phyloP scores from a whole-genome alignment of 108 stramenopile species.

The Fragilaria radians region DNA sequence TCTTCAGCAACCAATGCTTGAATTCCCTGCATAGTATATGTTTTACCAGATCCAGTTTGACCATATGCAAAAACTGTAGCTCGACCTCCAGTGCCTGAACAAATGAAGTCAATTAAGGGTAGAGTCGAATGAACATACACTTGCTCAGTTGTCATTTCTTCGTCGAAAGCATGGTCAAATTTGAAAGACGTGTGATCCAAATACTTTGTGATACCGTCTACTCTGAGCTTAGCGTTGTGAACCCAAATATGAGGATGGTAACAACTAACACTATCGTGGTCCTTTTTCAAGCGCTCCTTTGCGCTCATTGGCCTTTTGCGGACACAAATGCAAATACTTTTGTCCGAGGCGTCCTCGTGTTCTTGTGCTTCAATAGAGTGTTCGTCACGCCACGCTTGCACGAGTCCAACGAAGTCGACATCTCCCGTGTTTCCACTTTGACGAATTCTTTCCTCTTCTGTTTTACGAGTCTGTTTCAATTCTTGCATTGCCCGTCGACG shows the following conservation, averaged over 20 bases:
- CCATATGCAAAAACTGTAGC: conserved; percentile 95
- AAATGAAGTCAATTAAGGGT: conserved; percentile 89
- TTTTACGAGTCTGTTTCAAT: conserved; percentile 56
- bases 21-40: conserved; percentile 93
- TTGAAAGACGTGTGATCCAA: conserved; percentile 88
- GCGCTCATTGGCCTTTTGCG: conserved; percentile 80
- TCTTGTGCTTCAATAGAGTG: conserved; percentile 26
- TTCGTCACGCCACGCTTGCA: conserved; percentile 73
- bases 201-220: conserved; percentile 98
- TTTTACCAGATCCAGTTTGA: conserved; percentile 87
- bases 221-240: conserved; percentile 91
- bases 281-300: conserved; percentile 70
- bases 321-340: conserved; percentile 85
- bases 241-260: conserved; percentile 90
- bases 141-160: conserved; percentile 56
- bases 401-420: conserved; percentile 95
- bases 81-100: conserved; percentile 43
- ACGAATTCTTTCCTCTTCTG: conserved; percentile 73
- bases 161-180: conserved; percentile 93
- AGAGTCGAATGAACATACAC: conserved; percentile 79
- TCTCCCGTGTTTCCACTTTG: conserved; percentile 95
- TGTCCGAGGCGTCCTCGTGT: conserved; percentile 5
- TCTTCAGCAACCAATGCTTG: conserved; percentile 85
- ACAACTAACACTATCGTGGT: conserved; percentile 94
- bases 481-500: conserved; percentile 75